phyloP scores from a whole-genome alignment of 2,329 filamentous ascomycete genomes.

The Apiospora marii region DNA sequence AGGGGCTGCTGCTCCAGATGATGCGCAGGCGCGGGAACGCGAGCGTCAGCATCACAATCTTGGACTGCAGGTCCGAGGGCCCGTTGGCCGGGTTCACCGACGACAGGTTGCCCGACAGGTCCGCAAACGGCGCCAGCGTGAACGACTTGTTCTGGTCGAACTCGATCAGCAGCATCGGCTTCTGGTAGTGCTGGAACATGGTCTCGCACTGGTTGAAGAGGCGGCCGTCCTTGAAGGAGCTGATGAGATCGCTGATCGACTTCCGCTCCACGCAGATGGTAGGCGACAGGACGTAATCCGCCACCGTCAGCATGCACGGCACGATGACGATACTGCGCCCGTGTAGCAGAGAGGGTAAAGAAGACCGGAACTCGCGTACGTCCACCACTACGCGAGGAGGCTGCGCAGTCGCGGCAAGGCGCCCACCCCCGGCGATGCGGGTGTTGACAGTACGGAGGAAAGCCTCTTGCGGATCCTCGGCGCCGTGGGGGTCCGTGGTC shows the following conservation, averaged over 20 bases:
- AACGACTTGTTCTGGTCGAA: slow-evolving; percentile 98
- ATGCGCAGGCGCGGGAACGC: slow-evolving; percentile 90
- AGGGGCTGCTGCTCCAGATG: slow-evolving; percentile 92
- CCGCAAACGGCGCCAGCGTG: slow-evolving; percentile 84
- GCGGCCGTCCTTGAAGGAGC: slow-evolving; percentile 89
- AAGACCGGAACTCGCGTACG: slow-evolving; percentile 94
- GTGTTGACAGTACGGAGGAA: slow-evolving; percentile 97
- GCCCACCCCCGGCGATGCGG: slow-evolving; percentile 91
- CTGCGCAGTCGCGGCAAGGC: slow-evolving; percentile 81
- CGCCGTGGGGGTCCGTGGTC: slow-evolving; percentile 72
- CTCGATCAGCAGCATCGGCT: slow-evolving; percentile 91
- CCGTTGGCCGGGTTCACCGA: slow-evolving; percentile 67
- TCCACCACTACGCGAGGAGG: slow-evolving; percentile 94
- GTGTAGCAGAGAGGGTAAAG: slow-evolving; percentile 88
- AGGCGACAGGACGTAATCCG: slow-evolving; percentile 93
- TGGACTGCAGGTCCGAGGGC: slow-evolving; percentile 84
- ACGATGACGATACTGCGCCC: slow-evolving; percentile 88
- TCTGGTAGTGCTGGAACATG: slow-evolving; percentile 94
- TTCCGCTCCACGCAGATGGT: slow-evolving; percentile 95
- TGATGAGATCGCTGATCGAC: slow-evolving; percentile 88
- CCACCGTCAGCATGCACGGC: slow-evolving; percentile 94
- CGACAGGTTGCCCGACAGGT: slow-evolving; percentile 67
- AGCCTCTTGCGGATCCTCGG: slow-evolving; percentile 85
- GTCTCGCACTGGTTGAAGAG: slow-evolving; percentile 91
- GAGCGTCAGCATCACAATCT: slow-evolving; percentile 89